Conservation (phyloP, 495 filamentous ascomycete species). For the Lichenothelia convexa region DNA sequence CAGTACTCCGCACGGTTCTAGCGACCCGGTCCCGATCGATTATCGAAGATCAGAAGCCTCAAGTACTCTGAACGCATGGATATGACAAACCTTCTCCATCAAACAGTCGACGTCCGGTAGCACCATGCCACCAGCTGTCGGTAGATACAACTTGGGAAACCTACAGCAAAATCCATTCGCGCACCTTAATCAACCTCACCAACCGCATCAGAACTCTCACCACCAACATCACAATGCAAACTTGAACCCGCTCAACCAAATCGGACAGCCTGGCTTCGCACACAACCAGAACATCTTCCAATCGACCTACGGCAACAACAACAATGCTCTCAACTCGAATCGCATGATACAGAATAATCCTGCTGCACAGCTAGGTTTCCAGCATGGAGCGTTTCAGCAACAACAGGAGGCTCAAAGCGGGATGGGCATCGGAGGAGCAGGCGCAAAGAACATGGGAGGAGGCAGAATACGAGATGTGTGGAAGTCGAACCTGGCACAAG, state of each 20-base stretch:
- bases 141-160: slow-evolving; percentile 30
- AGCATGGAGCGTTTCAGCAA: slow-evolving; percentile 52
- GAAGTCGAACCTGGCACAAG: slow-evolving; percentile 75
- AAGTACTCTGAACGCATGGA: no score
- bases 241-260: not conserved
- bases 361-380: slow-evolving; percentile 72
- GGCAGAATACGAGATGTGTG: slow-evolving; percentile 81
- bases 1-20: no score
- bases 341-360: no score
- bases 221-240: not conserved
- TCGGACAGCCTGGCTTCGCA: slow-evolving; percentile 5
- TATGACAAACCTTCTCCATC: no score
- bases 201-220: not conserved
- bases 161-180: slow-evolving; percentile 42
- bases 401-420: slow-evolving; percentile 42
- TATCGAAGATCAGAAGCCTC: no score
- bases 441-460: slow-evolving; percentile 32
- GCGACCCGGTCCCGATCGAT: no score
- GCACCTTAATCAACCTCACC: slow-evolving; percentile 1
- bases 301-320: no score
- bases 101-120: no score
- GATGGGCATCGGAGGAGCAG: slow-evolving; percentile 20
- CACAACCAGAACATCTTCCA: slow-evolving; percentile 11
- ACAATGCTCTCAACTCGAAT: no score
- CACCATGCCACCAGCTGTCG: not conserved